Percentiles rank a stretch among this genome's conserved stretches.
These are phyloP conservation scores for Pyrenophora tritici-repentis DNA, from an alignment of 2,329 filamentous ascomycete genomes.

Conservation along the genomic window DNA sequence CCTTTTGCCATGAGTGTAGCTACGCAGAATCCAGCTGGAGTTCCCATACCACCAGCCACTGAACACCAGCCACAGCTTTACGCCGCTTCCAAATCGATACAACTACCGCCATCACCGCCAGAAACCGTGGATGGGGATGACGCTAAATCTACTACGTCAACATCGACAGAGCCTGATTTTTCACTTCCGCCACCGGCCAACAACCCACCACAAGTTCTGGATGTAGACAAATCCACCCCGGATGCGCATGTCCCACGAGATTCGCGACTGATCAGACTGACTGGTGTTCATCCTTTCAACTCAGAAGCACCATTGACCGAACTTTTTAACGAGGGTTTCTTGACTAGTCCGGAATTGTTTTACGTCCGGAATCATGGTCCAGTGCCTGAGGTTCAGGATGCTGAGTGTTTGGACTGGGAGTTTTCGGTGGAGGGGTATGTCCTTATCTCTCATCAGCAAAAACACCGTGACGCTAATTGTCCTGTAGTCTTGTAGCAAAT, in stretches of 20 bases:
- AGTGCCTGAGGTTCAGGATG: slow-evolving; percentile 75
- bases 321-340: slow-evolving; percentile 79
- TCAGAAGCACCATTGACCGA: slow-evolving; percentile 81
- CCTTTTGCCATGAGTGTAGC: slow-evolving; percentile 26
- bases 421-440: slow-evolving; percentile 75
- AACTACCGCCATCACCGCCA: slow-evolving; percentile 43
- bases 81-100: slow-evolving; percentile 19
- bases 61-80: slow-evolving; percentile 25
- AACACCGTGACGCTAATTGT: slow-evolving; percentile 4
- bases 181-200: slow-evolving; percentile 71
- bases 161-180: slow-evolving; percentile 48
- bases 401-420: slow-evolving; percentile 77
- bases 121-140: slow-evolving; percentile 45
- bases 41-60: slow-evolving; percentile 20
- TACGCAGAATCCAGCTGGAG: slow-evolving; percentile 15
- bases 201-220: slow-evolving; percentile 64
- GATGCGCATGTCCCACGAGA: slow-evolving; percentile 82
- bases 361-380: slow-evolving; percentile 90
- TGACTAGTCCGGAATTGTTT: slow-evolving; percentile 85
- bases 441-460: background rate
- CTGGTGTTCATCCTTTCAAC: slow-evolving; percentile 89
- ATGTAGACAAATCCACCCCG: slow-evolving; percentile 81
- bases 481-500: slow-evolving; percentile 69
- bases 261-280: slow-evolving; percentile 79
- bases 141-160: slow-evolving; percentile 23